These are phyloP conservation scores for Kwoniella bestiolae DNA, from an alignment of 768 basidiomycete species.

Conservation along the genomic window DNA sequence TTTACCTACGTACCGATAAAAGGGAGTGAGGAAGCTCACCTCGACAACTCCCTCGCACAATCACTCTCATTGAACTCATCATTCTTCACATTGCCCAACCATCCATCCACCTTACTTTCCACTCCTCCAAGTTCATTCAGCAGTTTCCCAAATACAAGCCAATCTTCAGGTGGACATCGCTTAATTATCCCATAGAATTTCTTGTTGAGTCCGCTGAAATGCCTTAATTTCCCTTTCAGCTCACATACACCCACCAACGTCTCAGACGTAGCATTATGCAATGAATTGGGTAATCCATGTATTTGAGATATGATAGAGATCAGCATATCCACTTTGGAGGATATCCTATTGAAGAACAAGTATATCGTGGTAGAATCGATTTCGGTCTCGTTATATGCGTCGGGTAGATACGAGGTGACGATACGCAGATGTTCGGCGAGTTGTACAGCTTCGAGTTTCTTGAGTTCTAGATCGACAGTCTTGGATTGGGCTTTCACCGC, in stretches of 20 bases:
- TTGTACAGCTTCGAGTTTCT: slow-evolving; percentile 81
- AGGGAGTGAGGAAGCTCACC: slow-evolving; percentile 62
- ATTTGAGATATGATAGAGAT: slow-evolving; percentile 78
- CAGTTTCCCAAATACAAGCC: slow-evolving; percentile 80
- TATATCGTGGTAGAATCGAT: slow-evolving; percentile 85
- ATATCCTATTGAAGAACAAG: slow-evolving; percentile 88
- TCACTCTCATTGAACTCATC: slow-evolving; percentile 94
- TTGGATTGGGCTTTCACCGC: slow-evolving; percentile 88
- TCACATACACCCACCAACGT: slow-evolving; percentile 91
- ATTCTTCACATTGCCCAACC: slow-evolving; percentile 77
- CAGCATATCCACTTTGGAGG: slow-evolving; percentile 83
- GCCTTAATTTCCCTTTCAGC: slow-evolving; percentile 81
- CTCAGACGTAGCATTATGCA: slow-evolving; percentile 81
- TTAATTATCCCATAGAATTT: slow-evolving; percentile 84
- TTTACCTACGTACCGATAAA: background rate
- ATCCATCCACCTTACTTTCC: slow-evolving; percentile 90
- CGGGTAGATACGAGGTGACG: slow-evolving; percentile 87
- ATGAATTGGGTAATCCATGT: slow-evolving; percentile 80
- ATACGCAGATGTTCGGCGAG: slow-evolving; percentile 78
- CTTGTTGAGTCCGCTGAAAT: slow-evolving; percentile 80
- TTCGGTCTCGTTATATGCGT: slow-evolving; percentile 86
- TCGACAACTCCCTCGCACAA: slow-evolving; percentile 84
- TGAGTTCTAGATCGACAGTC: slow-evolving; percentile 85
- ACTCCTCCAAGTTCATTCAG: slow-evolving; percentile 82
- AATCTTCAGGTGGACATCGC: slow-evolving; percentile 79